A percentile compares a stretch with the other conserved stretches of the same genome.
Evolutionary conservation across 2,329 filamentous ascomycete species (phyloP).

Genomic region (Chalaropsis ovoidea): DNA sequence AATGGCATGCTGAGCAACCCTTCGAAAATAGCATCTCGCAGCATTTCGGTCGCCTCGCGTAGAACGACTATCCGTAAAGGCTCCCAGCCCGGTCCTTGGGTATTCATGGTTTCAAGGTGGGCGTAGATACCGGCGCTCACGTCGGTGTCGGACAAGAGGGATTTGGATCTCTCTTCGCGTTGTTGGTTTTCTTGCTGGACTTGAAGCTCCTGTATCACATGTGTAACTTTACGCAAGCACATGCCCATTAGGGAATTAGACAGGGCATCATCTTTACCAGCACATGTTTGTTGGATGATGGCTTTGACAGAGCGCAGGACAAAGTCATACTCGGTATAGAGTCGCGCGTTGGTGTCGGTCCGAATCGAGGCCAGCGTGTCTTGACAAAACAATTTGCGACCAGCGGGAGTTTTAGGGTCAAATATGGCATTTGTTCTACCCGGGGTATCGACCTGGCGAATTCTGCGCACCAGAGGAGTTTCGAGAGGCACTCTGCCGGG

Average conservation of each 20-base stretch:
- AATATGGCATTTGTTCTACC: constrained; percentile 5
- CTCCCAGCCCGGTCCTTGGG: constrained; percentile 30
- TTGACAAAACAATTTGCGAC: constrained; percentile 1
- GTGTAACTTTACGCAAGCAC: constrained; percentile 31
- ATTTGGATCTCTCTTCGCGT: constrained; percentile 30
- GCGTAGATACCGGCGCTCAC: constrained; percentile 31
- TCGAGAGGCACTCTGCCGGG: constrained; percentile 29
- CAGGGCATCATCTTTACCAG: neutral
- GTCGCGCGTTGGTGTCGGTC: constrained; percentile 7
- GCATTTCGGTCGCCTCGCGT: constrained; percentile 30
- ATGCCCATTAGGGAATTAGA: constrained; percentile 33
- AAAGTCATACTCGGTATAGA: constrained; percentile 22
- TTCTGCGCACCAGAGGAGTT: constrained; percentile 30
- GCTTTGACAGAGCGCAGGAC: constrained; percentile 19
- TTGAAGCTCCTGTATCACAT: constrained; percentile 17
- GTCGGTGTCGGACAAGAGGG: neutral
- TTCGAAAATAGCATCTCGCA: constrained; percentile 31
- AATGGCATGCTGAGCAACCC: constrained; percentile 29
- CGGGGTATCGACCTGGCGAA: constrained; percentile 27
- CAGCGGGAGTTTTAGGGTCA: constrained; percentile 11
- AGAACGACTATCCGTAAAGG: constrained; percentile 32
- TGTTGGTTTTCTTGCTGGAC: constrained; percentile 26
- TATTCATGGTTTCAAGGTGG: constrained; percentile 32
- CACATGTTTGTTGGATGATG: constrained; percentile 12
- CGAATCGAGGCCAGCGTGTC: constrained; percentile 9